Evolutionary conservation across 2,329 filamentous ascomycete species (phyloP), one percentile per base, ranked within the genome.

Genomic region (Colletotrichum orchidophilum): DNA sequence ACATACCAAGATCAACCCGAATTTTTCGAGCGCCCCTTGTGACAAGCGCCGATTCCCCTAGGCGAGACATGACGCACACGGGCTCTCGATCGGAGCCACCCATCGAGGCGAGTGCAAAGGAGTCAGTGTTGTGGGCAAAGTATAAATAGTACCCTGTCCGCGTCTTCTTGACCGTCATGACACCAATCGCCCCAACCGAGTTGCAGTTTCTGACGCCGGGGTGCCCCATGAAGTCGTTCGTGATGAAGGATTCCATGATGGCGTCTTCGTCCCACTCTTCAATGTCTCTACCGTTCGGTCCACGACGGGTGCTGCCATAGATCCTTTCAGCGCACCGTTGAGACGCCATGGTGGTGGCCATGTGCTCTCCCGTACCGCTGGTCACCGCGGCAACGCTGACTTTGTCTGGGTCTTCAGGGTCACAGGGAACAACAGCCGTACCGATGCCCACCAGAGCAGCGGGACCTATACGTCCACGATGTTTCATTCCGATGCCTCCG

Each of bases 401-500:
- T 55, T 87, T 84, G 2, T 94, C 90, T 7, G 88, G 84, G 77
- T 98, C 95, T 33, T 89, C 87, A 2, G 88, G 84, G 73, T 95
- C 90, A 29, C 87, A 85, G 1, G 96, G 96, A n/a, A 98, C 89
- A 31, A 99, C 92, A 42, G 94, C 93, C 24, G 95, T 96, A 66
- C 96, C 96, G 63, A 98, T 90, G 8, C 96, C 96, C 15, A 98
- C 94, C 18, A 99, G 87, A 24, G 96, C 96, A 39, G 96, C 97
- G 35, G 96, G 96, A 0, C 96, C 97, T 73, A 97, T 89, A 42
- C 96, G 92, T 6, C 96, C 97, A 71, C 91, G 90, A 80, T 97
- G 95, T 80, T 99, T 99, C 96, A 99, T 98, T 31, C 96, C 96
- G 79, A 99, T 99, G 1, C 96, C 96, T 6, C 96, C 96, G 18